Evolutionary conservation across 139 green algal species (phyloP).

Genomic region (Marvania coccoides): DNA sequence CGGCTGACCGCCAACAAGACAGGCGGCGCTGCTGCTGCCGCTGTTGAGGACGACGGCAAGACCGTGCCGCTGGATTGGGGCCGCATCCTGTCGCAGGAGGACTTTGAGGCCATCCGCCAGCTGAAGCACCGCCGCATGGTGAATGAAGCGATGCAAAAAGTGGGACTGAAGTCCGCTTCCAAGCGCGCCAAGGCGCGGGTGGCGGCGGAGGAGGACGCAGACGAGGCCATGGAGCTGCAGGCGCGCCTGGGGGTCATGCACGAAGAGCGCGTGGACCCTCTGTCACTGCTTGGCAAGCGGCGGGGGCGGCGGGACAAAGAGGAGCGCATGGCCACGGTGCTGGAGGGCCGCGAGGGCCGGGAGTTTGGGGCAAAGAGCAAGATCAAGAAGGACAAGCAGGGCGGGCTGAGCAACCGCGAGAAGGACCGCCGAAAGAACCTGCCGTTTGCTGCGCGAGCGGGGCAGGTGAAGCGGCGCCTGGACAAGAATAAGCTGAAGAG

Average conservation of each 20-base stretch:
- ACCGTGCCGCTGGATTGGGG: slow-evolving; percentile 54
- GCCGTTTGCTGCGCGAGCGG: slow-evolving; percentile 69
- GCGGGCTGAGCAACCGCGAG: slow-evolving; percentile 79
- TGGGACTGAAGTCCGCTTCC: slow-evolving; percentile 67
- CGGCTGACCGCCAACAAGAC: slow-evolving; percentile 17
- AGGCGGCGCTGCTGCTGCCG: not conserved
- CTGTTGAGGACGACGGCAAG: not conserved
- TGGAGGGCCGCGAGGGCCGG: slow-evolving; percentile 69
- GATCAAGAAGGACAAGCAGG: slow-evolving; percentile 78
- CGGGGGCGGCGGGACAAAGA: slow-evolving; percentile 70
- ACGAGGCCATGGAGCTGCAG: slow-evolving; percentile 50
- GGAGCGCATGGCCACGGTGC: slow-evolving; percentile 60
- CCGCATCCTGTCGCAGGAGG: slow-evolving; percentile 71
- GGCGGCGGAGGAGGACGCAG: slow-evolving; percentile 69
- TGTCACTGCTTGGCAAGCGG: slow-evolving; percentile 50
- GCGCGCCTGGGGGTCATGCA: slow-evolving; percentile 12
- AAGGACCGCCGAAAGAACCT: slow-evolving; percentile 85
- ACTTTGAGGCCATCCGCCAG: slow-evolving; percentile 77
- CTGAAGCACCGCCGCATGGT: slow-evolving; percentile 47
- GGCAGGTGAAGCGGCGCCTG: slow-evolving; percentile 36
- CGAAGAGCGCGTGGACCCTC: slow-evolving; percentile 50
- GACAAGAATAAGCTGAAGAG: slow-evolving; percentile 3
- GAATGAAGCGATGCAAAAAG: slow-evolving; percentile 63
- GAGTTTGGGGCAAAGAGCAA: slow-evolving; percentile 55
- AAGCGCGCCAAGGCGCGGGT: slow-evolving; percentile 36